Conservation (phyloP, 2,329 filamentous ascomycete species). For the Paracamarosporium sp. region DNA sequence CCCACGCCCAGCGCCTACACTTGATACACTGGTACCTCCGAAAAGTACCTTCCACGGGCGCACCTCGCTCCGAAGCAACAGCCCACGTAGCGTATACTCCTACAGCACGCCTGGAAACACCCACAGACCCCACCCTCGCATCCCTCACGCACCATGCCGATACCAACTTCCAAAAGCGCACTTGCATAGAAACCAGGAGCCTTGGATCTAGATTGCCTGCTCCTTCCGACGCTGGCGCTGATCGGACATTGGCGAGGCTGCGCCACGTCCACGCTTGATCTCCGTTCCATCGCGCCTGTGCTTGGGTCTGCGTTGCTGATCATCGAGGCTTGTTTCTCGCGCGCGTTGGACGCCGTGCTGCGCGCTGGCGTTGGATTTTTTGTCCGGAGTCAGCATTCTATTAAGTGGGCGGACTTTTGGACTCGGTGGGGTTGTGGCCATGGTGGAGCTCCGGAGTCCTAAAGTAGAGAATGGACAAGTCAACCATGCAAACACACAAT, state of each 20-base stretch:
- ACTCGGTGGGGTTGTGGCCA: neutral
- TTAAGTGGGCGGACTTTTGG: neutral
- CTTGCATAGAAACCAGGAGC: neutral
- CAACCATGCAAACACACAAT: neutral
- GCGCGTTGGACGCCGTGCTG: neutral
- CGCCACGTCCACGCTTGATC: neutral
- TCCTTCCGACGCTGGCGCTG: conserved; percentile 3
- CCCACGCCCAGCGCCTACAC: neutral
- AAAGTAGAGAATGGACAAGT: neutral
- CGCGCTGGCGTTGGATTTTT: too few species aligned
- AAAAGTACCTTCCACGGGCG: neutral
- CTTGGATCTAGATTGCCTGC: neutral
- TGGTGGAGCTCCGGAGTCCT: neutral
- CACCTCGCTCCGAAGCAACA: neutral
- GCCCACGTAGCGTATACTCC: neutral
- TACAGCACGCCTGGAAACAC: neutral
- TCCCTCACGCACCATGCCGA: neutral
- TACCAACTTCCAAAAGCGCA: neutral
- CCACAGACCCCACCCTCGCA: neutral
- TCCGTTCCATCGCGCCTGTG: neutral
- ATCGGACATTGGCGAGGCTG: conserved; percentile 1
- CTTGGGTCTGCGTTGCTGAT: neutral
- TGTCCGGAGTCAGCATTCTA: neutral
- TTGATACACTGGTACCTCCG: neutral
- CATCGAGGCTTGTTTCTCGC: neutral